These are phyloP conservation scores for Salisapilia sapeloensis DNA, from an alignment of 352 stramenopile species.

Conservation along the genomic window DNA sequence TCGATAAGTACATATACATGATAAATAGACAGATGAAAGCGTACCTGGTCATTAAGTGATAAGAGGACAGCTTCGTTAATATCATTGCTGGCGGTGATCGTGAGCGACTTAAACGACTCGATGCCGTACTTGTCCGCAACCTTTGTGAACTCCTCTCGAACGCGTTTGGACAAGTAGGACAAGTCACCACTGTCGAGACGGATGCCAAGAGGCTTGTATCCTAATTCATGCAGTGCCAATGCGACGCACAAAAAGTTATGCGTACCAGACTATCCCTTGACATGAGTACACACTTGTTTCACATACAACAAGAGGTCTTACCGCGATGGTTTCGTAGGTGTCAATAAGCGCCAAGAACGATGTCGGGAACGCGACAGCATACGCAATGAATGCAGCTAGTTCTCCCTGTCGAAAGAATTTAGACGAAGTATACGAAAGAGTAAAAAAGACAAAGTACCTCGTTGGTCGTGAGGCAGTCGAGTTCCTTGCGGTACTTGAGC, in stretches of 20 bases:
- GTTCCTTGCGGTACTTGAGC: conserved; percentile 59
- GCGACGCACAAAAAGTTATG: conserved; percentile 96
- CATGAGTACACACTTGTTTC: neutral
- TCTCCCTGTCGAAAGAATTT: conserved; percentile 76
- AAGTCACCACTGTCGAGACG: conserved; percentile 98
- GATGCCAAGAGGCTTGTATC: conserved; percentile 86
- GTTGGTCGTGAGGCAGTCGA: conserved; percentile 60
- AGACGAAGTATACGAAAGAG: conserved; percentile 1
- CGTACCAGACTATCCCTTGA: conserved; percentile 66
- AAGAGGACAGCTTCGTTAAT: conserved; percentile 97
- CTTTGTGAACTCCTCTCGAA: conserved; percentile 41
- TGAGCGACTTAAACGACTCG: conserved; percentile 65
- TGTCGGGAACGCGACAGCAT: conserved; percentile 94
- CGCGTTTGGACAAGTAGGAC: conserved; percentile 86
- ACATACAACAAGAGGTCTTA: conserved; percentile 8
- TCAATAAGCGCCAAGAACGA: conserved; percentile 96
- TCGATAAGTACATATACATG: neutral
- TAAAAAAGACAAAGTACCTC: conserved; percentile 23
- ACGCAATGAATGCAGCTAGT: conserved; percentile 96
- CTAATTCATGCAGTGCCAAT: conserved; percentile 85
- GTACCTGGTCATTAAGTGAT: conserved; percentile 85
- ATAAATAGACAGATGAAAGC: conserved; percentile 7
- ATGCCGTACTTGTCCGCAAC: conserved; percentile 35
- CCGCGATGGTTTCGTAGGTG: conserved; percentile 95
- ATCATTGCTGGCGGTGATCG: conserved; percentile 97